Conservation (phyloP, 2,329 filamentous ascomycete species). For the Xylariaceae sp. region DNA sequence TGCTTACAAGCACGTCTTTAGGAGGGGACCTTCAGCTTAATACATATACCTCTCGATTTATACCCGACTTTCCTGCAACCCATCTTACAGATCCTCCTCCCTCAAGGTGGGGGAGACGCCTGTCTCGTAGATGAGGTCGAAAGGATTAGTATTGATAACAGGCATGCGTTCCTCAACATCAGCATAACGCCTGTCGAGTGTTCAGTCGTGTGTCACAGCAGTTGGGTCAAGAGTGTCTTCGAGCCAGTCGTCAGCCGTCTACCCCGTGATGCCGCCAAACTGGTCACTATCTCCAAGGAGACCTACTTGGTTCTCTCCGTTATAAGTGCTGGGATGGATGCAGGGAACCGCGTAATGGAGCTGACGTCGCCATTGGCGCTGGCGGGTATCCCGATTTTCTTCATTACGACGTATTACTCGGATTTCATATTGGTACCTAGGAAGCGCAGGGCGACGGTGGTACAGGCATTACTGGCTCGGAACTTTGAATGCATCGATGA, state of each 20-base stretch:
- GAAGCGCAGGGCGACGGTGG: slow-evolving; percentile 75
- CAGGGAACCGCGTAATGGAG: slow-evolving; percentile 88
- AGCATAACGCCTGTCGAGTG: slow-evolving; percentile 92
- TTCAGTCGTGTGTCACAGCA: slow-evolving; percentile 84
- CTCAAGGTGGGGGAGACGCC: slow-evolving; percentile 53
- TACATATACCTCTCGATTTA: slow-evolving; percentile 84
- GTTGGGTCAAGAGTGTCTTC: slow-evolving; percentile 77
- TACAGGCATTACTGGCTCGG: slow-evolving; percentile 74
- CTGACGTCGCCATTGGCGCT: slow-evolving; percentile 88
- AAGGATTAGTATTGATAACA: slow-evolving; percentile 56
- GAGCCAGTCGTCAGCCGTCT: slow-evolving; percentile 71
- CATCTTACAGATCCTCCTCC: slow-evolving; percentile 83
- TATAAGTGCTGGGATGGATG: slow-evolving; percentile 86
- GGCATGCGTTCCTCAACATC: slow-evolving; percentile 88
- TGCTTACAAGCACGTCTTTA: slow-evolving; percentile 46
- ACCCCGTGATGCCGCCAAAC: slow-evolving; percentile 55
- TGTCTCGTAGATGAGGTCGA: slow-evolving; percentile 46
- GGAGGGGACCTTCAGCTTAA: slow-evolving; percentile 86
- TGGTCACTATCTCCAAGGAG: slow-evolving; percentile 78
- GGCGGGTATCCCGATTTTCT: slow-evolving; percentile 95
- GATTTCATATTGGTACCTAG: slow-evolving; percentile 93
- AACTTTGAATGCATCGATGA: slow-evolving; percentile 85
- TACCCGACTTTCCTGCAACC: slow-evolving; percentile 82
- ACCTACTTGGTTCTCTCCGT: slow-evolving; percentile 90
- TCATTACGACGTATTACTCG: slow-evolving; percentile 97